These are phyloP conservation scores for Fusarium tricinctum DNA, from an alignment of 2,329 filamentous ascomycete genomes.

Conservation along the genomic window DNA sequence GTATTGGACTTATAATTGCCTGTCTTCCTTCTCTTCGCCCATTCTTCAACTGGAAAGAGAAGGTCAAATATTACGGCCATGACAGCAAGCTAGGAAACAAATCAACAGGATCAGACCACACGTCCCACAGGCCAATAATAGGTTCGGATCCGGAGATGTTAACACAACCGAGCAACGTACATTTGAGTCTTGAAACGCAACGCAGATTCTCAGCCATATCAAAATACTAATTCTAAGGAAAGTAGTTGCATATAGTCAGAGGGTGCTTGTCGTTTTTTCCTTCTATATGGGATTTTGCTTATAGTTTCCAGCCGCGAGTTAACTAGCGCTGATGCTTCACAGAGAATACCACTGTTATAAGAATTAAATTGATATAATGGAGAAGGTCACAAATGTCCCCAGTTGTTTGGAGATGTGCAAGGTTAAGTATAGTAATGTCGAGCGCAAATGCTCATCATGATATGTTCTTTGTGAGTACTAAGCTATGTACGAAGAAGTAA, in stretches of 20 bases:
- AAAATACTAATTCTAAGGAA: too few relatives aligned
- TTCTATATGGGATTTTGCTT: too few relatives aligned
- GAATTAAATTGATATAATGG: too few relatives aligned
- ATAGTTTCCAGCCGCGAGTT: background rate
- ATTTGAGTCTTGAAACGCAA: background rate
- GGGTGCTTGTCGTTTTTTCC: too few relatives aligned
- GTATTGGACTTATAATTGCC: constrained; percentile 20
- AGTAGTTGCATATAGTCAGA: accelerated
- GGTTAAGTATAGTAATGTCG: background rate
- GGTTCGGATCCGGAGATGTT: background rate
- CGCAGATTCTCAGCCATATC: background rate
- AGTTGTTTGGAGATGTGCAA: accelerated
- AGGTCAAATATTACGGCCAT: constrained; percentile 9
- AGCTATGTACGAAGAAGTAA: constrained; percentile 26
- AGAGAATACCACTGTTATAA: background rate
- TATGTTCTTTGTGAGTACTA: constrained; percentile 17
- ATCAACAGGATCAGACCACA: background rate
- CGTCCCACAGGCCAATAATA: constrained; percentile 4
- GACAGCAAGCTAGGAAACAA: constrained; percentile 7
- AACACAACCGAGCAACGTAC: background rate
- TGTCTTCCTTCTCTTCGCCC: constrained; percentile 25
- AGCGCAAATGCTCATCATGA: background rate
- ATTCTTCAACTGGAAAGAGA: constrained; percentile 16
- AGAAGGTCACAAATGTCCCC: background rate
- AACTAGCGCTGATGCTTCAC: background rate